Conservation (phyloP, 1,284 basidiomycete genomes). For the Pseudozyma sp. region DNA sequence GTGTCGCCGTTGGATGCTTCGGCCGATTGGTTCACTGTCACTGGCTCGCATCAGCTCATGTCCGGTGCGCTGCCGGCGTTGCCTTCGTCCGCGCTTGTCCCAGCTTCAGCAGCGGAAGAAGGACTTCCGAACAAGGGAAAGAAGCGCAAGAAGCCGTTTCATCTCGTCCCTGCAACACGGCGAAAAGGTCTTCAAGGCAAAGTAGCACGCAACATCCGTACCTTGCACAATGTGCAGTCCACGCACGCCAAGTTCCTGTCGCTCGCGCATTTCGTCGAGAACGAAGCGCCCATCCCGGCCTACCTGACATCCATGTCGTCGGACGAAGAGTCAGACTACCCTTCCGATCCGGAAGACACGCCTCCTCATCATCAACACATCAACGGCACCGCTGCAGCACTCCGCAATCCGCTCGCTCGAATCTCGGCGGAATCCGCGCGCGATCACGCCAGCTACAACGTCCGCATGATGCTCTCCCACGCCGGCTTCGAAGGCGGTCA, state of each 20-base stretch:
- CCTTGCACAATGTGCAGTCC: slow-evolving; percentile 57
- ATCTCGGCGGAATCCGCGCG: slow-evolving; percentile 42
- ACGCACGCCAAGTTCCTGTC: slow-evolving; percentile 62
- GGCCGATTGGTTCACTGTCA: slow-evolving; percentile 57
- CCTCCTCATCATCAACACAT: neutral
- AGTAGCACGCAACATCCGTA: slow-evolving; percentile 60
- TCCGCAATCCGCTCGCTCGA: slow-evolving; percentile 21
- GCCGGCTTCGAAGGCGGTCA: slow-evolving; percentile 62
- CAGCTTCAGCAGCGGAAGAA: neutral
- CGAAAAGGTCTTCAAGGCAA: slow-evolving; percentile 50
- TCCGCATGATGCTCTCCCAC: slow-evolving; percentile 58
- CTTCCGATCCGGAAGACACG: slow-evolving; percentile 47
- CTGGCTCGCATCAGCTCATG: slow-evolving; percentile 50
- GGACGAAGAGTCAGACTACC: slow-evolving; percentile 59
- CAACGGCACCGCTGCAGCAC: neutral
- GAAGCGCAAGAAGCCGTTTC: slow-evolving; percentile 30
- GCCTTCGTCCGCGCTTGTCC: slow-evolving; percentile 19
- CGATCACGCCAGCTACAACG: slow-evolving; percentile 49
- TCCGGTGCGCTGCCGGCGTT: slow-evolving; percentile 45
- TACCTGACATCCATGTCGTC: slow-evolving; percentile 55
- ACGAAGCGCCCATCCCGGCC: slow-evolving; percentile 63
- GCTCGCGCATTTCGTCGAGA: slow-evolving; percentile 58
- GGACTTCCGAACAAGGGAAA: neutral
- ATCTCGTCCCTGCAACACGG: slow-evolving; percentile 40
- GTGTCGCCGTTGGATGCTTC: slow-evolving; percentile 19